Evolutionary conservation across 495 filamentous ascomycete genomes (phyloP).

Genomic region (Penicillium argentinense): DNA sequence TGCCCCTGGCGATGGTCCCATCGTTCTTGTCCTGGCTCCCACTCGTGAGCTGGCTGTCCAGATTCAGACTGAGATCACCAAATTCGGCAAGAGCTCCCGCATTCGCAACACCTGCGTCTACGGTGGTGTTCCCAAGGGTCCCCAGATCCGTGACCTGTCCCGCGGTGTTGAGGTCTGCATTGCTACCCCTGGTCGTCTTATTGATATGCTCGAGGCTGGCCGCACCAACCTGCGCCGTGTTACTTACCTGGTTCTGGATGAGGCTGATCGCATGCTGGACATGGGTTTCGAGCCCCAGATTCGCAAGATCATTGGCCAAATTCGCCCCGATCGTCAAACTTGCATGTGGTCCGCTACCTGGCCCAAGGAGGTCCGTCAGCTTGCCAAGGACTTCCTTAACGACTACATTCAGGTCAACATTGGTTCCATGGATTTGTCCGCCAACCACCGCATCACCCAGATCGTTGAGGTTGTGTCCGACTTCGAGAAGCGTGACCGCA

Average conservation of each 20-base stretch:
- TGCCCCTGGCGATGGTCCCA: constrained; percentile 94
- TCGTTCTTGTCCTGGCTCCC: constrained; percentile 91
- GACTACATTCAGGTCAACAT: constrained; percentile 99
- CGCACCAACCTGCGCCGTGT: constrained; percentile 98
- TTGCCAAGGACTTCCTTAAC: constrained; percentile 91
- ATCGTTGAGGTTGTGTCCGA: constrained; percentile 94
- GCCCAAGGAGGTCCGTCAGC: constrained; percentile 97
- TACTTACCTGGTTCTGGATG: constrained; percentile 95
- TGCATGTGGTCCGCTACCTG: constrained; percentile 99
- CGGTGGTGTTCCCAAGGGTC: constrained; percentile 95
- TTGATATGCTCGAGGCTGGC: constrained; percentile 96
- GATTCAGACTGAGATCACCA: constrained; percentile 99
- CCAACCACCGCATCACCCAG: constrained; percentile 98
- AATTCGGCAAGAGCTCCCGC: constrained; percentile 96
- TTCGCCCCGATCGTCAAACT: constrained; percentile 96
- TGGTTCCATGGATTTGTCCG: constrained; percentile 92
- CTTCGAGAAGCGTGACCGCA: constrained; percentile 95
- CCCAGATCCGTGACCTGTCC: constrained; percentile 90
- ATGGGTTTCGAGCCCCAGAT: constrained; percentile 99
- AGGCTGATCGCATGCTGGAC: constrained; percentile 99
- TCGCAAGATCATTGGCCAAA: constrained; percentile 95
- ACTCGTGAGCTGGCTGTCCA: constrained; percentile 98
- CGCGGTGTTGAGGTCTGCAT: constrained; percentile 97
- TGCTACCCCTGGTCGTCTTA: constrained; percentile 94
- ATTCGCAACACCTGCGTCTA: constrained; percentile 99